A percentile compares a stretch with the other conserved stretches of the same genome.
Evolutionary conservation across 2,329 filamentous ascomycete species (phyloP).

Genomic region (Diaporthe eres): DNA sequence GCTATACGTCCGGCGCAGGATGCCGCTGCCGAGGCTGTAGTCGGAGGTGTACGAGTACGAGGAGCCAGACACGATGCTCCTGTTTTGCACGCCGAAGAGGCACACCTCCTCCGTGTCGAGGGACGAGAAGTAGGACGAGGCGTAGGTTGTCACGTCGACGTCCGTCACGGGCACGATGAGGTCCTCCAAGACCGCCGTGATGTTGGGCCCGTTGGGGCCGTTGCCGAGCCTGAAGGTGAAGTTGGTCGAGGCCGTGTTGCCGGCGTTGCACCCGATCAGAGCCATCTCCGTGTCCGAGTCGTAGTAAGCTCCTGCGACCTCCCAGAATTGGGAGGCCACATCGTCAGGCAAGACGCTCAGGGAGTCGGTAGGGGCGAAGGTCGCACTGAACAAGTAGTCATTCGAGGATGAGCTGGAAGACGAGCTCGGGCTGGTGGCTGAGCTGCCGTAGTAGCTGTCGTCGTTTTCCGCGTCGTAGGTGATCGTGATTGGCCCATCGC

Average conservation of each 20-base stretch:
- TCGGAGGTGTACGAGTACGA: slow-evolving; percentile 8
- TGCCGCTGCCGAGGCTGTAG: slow-evolving; percentile 46
- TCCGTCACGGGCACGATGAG: slow-evolving; percentile 46
- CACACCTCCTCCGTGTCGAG: slow-evolving; percentile 42
- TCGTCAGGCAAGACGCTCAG: slow-evolving; percentile 47
- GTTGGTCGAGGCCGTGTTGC: slow-evolving; percentile 42
- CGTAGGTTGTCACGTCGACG: slow-evolving; percentile 3
- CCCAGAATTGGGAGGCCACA: slow-evolving; percentile 48
- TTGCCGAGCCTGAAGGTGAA: slow-evolving; percentile 48
- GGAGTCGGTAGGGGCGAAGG: slow-evolving; percentile 44
- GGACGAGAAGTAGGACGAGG: not conserved
- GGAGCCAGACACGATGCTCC: slow-evolving; percentile 17
- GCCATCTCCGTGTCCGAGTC: slow-evolving; percentile 34
- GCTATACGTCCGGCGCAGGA: slow-evolving; percentile 51
- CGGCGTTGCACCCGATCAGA: slow-evolving; percentile 48
- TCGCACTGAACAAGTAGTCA: slow-evolving; percentile 39
- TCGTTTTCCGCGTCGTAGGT: slow-evolving; percentile 1
- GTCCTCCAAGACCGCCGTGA: slow-evolving; percentile 48
- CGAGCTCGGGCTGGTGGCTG: slow-evolving; percentile 3
- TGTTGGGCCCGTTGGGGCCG: slow-evolving; percentile 45
- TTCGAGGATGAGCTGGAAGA: slow-evolving; percentile 2
- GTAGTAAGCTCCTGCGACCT: slow-evolving; percentile 47
- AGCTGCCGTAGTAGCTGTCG: not conserved
- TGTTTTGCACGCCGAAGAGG: slow-evolving; percentile 51
- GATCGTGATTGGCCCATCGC: slow-evolving; percentile 29